A percentile compares a stretch with the other conserved stretches of the same genome.
These are phyloP conservation scores for Trichocomaceae sp. DNA, from an alignment of 2,329 filamentous ascomycete species.

Conservation along the genomic window DNA sequence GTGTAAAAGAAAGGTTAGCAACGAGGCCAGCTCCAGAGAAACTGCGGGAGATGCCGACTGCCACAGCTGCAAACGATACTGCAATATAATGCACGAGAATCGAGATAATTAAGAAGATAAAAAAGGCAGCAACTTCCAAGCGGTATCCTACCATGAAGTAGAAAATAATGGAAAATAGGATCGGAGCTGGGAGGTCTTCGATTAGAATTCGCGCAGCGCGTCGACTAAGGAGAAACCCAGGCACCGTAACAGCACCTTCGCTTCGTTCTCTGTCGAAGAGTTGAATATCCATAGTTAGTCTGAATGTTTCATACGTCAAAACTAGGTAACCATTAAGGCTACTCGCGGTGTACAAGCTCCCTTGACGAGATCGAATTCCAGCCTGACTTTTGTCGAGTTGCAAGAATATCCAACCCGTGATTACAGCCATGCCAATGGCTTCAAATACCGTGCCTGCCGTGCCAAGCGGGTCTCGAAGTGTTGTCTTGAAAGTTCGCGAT, in stretches of 20 bases:
- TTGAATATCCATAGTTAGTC: constrained; percentile 66
- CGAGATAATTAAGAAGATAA: constrained; percentile 64
- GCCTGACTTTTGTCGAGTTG: constrained; percentile 58
- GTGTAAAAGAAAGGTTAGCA: constrained; percentile 64
- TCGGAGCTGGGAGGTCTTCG: constrained; percentile 66
- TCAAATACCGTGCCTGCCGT: constrained; percentile 65
- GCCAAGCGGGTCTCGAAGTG: constrained; percentile 69
- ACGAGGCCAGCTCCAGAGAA: constrained; percentile 67
- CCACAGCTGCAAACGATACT: constrained; percentile 63
- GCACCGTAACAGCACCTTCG: constrained; percentile 63
- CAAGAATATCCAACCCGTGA: constrained; percentile 68
- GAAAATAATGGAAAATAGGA: constrained; percentile 63
- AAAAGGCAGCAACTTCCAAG: constrained; percentile 56
- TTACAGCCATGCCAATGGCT: constrained; percentile 62
- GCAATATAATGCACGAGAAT: constrained; percentile 67
- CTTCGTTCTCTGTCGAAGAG: constrained; percentile 69
- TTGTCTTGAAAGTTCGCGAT: constrained; percentile 62
- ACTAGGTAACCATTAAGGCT: constrained; percentile 71
- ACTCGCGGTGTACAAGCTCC: constrained; percentile 64
- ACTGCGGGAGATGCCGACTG: constrained; percentile 58
- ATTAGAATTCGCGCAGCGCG: constrained; percentile 61
- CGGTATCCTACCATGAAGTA: constrained; percentile 76
- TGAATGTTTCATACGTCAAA: constrained; percentile 68
- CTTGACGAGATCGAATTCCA: constrained; percentile 67
- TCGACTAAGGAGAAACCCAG: constrained; percentile 64